A percentile compares a stretch with the other conserved stretches of the same genome.
phyloP scores from a whole-genome alignment of 2,329 filamentous ascomycete genomes.

The Hypoxylon sp. region DNA sequence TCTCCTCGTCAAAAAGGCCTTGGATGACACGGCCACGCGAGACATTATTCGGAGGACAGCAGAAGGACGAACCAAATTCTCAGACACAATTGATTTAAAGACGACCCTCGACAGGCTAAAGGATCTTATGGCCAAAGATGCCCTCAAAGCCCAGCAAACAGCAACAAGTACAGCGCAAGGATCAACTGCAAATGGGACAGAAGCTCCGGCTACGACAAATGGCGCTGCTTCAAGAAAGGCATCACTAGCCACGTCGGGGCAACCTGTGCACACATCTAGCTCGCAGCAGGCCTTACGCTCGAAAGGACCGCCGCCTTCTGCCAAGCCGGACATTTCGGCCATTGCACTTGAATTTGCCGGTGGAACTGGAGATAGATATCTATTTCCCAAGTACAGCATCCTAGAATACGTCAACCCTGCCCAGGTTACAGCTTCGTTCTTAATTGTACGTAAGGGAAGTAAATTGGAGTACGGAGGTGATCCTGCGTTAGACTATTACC shows the following conservation, averaged over 20 bases:
- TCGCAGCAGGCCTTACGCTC: conserved; percentile 66
- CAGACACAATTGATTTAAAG: conserved; percentile 64
- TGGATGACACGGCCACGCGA: conserved; percentile 60
- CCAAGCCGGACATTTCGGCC: conserved; percentile 69
- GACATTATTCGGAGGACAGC: conserved; percentile 64
- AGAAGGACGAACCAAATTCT: conserved; percentile 58
- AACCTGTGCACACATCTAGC: conserved; percentile 29
- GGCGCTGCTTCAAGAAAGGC: conserved; percentile 45
- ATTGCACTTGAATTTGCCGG: conserved; percentile 74
- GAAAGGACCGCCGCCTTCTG: conserved; percentile 63
- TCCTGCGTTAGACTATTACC: conserved; percentile 74
- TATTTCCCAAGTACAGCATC: conserved; percentile 82
- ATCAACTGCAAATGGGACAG: conserved; percentile 45
- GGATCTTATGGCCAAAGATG: conserved; percentile 53
- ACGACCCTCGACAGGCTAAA: conserved; percentile 58
- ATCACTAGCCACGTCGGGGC: conserved; percentile 33
- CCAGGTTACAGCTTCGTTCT: conserved; percentile 76
- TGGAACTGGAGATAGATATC: conserved; percentile 75
- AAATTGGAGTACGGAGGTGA: conserved; percentile 71
- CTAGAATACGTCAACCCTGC: conserved; percentile 70
- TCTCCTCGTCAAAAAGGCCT: conserved; percentile 63
- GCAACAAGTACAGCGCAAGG: conserved; percentile 34
- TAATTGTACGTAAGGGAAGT: conserved; percentile 77
- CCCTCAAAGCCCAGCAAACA: conserved; percentile 37
- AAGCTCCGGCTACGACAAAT: conserved; percentile 44